Base-by-base conservation (phyloP, 495 filamentous ascomycete species). In the Xylaria longipes region DNA sequence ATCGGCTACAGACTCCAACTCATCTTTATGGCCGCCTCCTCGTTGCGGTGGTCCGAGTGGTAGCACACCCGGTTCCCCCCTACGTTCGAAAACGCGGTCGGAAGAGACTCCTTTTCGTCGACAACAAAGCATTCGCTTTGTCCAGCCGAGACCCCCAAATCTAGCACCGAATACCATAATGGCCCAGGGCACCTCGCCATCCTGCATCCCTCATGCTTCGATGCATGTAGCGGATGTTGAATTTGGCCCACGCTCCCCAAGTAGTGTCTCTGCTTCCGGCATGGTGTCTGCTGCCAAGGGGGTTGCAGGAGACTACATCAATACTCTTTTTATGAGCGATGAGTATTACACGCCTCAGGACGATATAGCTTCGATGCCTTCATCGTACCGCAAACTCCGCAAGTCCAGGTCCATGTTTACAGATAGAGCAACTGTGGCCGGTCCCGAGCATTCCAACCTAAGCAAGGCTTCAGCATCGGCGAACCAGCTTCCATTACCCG, bases 361-460 rank as follows among this genome's bases (percentile, higher is more conserved):
- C 57, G 85, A 88, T n/a, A 82, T 89, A 63, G 84, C 86, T 6
- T 91, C 90, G 12, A 83, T 84, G 20, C 90, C 92, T 25, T 94
- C 92, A 3, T 94, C 93, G 1, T 94, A 90, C 72, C 87, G 90
- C n/a, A 90, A 86, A 63, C 82, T 95, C 62, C 90, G 90, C 62
- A 93, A 90, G 75, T 87, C 93, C 17, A 91, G 86, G 75, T 94
- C 93, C 0, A 88, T 94, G 88, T 90, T 92, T 73, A 84, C 87
- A 15, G 82, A 84, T 50, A 86, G 84, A 43, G 79, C 83, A 43
- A 76, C 81, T 7, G 76, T 71, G 2, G 65, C 65, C 27, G 68
- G 50, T 14, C 72, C 70, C 3, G 41, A 67, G n/a, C 37, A 66
- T 31, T 48, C 60, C 11, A n/a, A 41, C 37, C 52, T 67, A 63